These are phyloP conservation scores for Hypoxylon sp. DNA, from an alignment of 2,329 filamentous ascomycete genomes.

Conservation along the genomic window DNA sequence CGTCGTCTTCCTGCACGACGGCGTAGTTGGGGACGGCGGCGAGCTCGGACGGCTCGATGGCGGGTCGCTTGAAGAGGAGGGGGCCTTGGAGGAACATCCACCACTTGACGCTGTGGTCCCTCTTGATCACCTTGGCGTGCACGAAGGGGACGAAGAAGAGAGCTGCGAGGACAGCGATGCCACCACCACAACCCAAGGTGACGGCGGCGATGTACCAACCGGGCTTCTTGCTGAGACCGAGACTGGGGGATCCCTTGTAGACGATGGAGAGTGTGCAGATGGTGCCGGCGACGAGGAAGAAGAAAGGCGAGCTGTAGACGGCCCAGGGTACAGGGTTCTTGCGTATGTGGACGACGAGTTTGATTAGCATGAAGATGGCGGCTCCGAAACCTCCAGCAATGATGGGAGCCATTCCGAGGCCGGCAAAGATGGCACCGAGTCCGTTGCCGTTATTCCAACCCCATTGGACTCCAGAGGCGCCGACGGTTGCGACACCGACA, in stretches of 20 bases:
- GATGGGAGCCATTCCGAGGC: slow-evolving; percentile 75
- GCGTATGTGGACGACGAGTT: slow-evolving; percentile 76
- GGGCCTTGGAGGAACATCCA: slow-evolving; percentile 73
- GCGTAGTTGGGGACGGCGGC: slow-evolving; percentile 79
- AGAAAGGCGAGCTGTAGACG: slow-evolving; percentile 78
- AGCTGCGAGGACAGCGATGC: slow-evolving; percentile 68
- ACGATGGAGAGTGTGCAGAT: slow-evolving; percentile 82
- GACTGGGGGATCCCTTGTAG: slow-evolving; percentile 81
- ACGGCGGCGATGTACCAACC: slow-evolving; percentile 74
- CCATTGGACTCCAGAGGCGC: slow-evolving; percentile 72
- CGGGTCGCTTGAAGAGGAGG: slow-evolving; percentile 70
- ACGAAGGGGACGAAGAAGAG: slow-evolving; percentile 81
- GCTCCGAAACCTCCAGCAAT: slow-evolving; percentile 75
- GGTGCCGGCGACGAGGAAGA: slow-evolving; percentile 80
- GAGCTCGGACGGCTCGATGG: slow-evolving; percentile 62
- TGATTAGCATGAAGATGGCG: slow-evolving; percentile 78
- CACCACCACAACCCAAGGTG: slow-evolving; percentile 72
- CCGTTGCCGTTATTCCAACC: slow-evolving; percentile 77
- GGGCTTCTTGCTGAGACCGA: slow-evolving; percentile 74
- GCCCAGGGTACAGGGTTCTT: slow-evolving; percentile 79
- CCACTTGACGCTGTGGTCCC: slow-evolving; percentile 73
- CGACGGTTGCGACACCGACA: slow-evolving; percentile 75
- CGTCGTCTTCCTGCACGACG: slow-evolving; percentile 75
- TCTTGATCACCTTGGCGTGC: slow-evolving; percentile 74
- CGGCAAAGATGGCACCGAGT: slow-evolving; percentile 77